Conservation (phyloP, 1,284 basidiomycete species). For the Sparassis latifolia region DNA sequence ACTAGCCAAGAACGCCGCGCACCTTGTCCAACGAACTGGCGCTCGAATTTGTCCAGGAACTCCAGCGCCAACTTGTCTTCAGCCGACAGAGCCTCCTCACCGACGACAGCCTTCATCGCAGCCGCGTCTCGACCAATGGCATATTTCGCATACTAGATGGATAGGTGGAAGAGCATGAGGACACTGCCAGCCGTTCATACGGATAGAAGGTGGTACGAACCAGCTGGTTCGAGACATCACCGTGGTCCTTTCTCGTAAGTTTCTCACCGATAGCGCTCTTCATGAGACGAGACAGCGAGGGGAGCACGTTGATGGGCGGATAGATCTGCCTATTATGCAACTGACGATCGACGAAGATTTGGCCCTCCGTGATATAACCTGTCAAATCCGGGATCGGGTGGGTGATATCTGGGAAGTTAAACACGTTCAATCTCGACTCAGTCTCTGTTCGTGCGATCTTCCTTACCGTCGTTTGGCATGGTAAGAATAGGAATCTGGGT, state of each 20-base stretch:
- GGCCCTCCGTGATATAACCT: conserved; percentile 98
- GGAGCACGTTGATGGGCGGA: conserved; percentile 99
- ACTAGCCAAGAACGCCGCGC: conserved; percentile 10
- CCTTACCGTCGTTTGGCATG: conserved; percentile 97
- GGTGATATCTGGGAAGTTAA: conserved; percentile 76
- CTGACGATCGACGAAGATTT: conserved; percentile 97
- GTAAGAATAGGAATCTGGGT: conserved; percentile 99
- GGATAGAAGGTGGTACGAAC: conserved; percentile 35
- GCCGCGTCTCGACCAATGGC: conserved; percentile 97
- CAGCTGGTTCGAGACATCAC: conserved; percentile 97
- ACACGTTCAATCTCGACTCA: neutral
- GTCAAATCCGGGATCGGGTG: conserved; percentile 99
- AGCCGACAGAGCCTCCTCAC: conserved; percentile 91
- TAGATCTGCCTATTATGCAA: conserved; percentile 96
- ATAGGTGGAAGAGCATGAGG: conserved; percentile 4
- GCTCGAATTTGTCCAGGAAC: conserved; percentile 93
- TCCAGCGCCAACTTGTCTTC: conserved; percentile 94
- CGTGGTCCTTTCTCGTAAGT: conserved; percentile 96
- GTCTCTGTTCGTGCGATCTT: neutral
- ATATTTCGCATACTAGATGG: conserved; percentile 84
- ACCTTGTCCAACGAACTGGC: conserved; percentile 93
- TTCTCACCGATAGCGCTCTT: conserved; percentile 99
- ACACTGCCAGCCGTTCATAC: neutral
- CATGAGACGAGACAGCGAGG: conserved; percentile 98
- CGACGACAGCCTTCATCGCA: conserved; percentile 99